These are phyloP conservation scores for Penicillium sp. DNA, from an alignment of 2,329 filamentous ascomycete genomes.

Conservation along the genomic window DNA sequence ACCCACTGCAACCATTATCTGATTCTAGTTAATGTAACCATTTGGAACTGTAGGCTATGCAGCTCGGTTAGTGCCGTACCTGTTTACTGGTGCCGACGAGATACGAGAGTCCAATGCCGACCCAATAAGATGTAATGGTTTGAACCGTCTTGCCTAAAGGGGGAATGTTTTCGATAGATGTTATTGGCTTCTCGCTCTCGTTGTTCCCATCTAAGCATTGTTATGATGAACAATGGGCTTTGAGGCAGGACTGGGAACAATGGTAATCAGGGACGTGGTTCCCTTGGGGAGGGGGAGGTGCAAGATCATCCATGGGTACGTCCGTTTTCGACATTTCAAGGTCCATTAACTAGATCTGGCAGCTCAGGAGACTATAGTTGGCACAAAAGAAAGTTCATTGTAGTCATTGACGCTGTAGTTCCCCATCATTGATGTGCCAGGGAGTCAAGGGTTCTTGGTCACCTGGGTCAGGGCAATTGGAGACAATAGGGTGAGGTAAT, in stretches of 20 bases:
- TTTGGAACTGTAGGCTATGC: not conserved
- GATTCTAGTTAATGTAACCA: not conserved
- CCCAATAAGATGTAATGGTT: not conserved
- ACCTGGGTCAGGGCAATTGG: too few species aligned
- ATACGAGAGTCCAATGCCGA: not conserved
- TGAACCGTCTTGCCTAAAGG: not conserved
- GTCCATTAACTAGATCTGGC: too few species aligned
- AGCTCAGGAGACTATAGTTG: not conserved
- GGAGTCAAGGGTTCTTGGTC: too few species aligned
- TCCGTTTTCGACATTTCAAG: not conserved
- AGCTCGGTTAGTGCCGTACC: not conserved
- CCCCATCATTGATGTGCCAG: not conserved
- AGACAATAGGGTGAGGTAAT: too few species aligned
- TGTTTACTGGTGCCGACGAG: not conserved
- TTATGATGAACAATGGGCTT: not conserved
- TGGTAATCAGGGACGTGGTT: not conserved
- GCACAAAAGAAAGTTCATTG: not conserved
- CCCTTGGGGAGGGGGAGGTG: not conserved
- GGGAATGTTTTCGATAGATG: not conserved
- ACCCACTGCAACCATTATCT: not conserved
- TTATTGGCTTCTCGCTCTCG: not conserved
- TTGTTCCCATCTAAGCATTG: not conserved
- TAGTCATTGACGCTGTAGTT: not conserved
- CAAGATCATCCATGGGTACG: too few species aligned
- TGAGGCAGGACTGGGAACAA: not conserved